Base-by-base conservation (phyloP, 2,329 filamentous ascomycete genomes). In the Calonectria henricotiae region DNA sequence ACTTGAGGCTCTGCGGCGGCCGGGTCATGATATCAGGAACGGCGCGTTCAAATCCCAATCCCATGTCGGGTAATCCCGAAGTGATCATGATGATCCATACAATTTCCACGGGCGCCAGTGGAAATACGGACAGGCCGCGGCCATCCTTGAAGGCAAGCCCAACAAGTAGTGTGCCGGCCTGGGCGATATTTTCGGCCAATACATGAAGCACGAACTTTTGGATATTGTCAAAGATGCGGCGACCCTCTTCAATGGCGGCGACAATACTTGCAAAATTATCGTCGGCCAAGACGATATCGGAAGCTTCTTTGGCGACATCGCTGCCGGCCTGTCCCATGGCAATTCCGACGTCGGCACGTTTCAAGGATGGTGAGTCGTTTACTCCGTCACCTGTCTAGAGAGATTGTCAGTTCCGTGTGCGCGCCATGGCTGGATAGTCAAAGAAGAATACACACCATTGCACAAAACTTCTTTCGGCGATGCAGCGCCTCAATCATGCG, bases 81-180 rank as follows among this genome's bases (percentile, higher is more conserved):
- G 92, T 94, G 66, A 94, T 87, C 92, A 94, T 94, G 76, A 94
- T 94, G 71, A 94, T 91, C 92, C 92, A 94, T 44, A 94, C 85
- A 72, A 94, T 93, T 74, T 94, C 89, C 15, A 94, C 90, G 0
- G 92, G 92, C 0, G 91, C 86, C 13, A 94, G 85, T 0, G 92
- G 92, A 77, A 94, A 94, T 4, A 94, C 91, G 0, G 92, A 94
- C 25, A 93, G 82, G 1, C 86, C 84, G 12, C 83, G 84, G 4
- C 79, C 75, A 71, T 94, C 92, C 81, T 94, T 93, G 83, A 94
- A 93, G 0, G 85, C 89, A 5, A 94, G 85, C 65, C 92, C 92
- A 39, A 94, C 89, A 5, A 94, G 86, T 5, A 94, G 85, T 0
- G 90, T 91, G 70, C 88, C 87, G 0, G 92, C 93, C 73, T 94